Evolutionary conservation across 164 flowering plant genomes (phyloP).

Genomic region (Aristolochia californica): DNA sequence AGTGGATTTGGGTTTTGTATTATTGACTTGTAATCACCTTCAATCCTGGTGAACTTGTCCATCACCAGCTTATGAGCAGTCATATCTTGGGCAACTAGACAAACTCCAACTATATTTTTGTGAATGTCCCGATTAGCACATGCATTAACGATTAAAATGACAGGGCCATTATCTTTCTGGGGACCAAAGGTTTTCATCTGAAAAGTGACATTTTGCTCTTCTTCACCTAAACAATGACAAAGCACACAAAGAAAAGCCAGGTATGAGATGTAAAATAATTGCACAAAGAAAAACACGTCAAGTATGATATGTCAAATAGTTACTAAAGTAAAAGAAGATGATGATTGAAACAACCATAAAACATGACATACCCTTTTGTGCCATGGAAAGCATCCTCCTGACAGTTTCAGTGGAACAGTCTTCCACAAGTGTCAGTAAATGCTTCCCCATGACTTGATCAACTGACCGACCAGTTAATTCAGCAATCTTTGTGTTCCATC

Average conservation of each 20-base stretch:
- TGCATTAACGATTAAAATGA: slow-evolving; percentile 83
- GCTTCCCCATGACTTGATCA: slow-evolving; percentile 70
- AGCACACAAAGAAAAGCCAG: neutral
- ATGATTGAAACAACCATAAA: neutral
- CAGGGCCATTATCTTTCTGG: slow-evolving; percentile 39
- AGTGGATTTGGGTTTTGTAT: slow-evolving; percentile 78
- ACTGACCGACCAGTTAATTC: slow-evolving; percentile 76
- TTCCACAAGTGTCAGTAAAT: slow-evolving; percentile 74
- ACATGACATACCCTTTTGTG: slow-evolving; percentile 56
- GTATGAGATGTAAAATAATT: neutral
- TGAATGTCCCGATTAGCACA: slow-evolving; percentile 78
- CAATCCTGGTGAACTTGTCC: slow-evolving; percentile 96
- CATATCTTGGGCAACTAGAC: slow-evolving; percentile 91
- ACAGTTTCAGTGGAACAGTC: slow-evolving; percentile 61
- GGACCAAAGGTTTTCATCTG: slow-evolving; percentile 68
- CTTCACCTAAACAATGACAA: slow-evolving; percentile 47
- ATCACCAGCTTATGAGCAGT: slow-evolving; percentile 75
- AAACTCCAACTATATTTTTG: slow-evolving; percentile 78
- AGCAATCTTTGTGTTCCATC: slow-evolving; percentile 89
- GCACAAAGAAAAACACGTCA: neutral
- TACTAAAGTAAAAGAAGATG: neutral
- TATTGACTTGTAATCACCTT: slow-evolving; percentile 91
- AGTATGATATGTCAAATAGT: neutral
- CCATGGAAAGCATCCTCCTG: slow-evolving; percentile 54
- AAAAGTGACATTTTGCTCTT: slow-evolving; percentile 74